Percentiles rank a stretch among this genome's conserved stretches.
Conservation (phyloP, 2,329 filamentous ascomycete species). For the Metarhizium brunneum region DNA sequence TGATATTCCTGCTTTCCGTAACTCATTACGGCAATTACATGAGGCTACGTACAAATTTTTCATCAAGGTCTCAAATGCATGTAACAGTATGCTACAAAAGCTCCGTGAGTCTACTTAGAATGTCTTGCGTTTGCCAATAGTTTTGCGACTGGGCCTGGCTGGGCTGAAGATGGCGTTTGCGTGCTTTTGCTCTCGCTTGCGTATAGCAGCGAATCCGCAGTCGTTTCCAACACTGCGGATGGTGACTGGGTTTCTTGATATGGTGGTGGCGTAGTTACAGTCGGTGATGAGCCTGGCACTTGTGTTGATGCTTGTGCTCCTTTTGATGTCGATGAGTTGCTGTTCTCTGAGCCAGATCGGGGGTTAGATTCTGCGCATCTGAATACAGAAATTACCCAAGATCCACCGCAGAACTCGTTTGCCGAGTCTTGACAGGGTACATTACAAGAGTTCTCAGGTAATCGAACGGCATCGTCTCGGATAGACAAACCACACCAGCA, state of each 20-base stretch:
- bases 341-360: not conserved
- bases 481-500: constrained; percentile 39
- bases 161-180: not conserved
- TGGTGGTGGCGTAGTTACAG: not conserved
- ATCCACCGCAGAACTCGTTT: constrained; percentile 14
- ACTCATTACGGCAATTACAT: not conserved
- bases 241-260: not conserved
- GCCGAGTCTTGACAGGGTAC: constrained; percentile 12
- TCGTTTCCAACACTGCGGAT: not conserved
- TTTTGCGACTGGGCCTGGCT: constrained; percentile 1
- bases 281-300: not conserved
- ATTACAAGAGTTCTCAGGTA: constrained; percentile 16
- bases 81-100: not conserved
- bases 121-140: constrained; percentile 5
- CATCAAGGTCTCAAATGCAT: not conserved
- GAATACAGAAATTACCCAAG: constrained; percentile 17
- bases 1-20: not conserved
- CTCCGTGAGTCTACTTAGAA: not conserved
- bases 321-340: not conserved
- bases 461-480: constrained; percentile 12
- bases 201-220: not conserved
- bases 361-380: not conserved
- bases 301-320: not conserved
- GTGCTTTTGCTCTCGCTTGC: not conserved
- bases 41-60: not conserved